phyloP scores from a whole-genome alignment of 2,329 filamentous ascomycete species.

The Exophiala sp. region DNA sequence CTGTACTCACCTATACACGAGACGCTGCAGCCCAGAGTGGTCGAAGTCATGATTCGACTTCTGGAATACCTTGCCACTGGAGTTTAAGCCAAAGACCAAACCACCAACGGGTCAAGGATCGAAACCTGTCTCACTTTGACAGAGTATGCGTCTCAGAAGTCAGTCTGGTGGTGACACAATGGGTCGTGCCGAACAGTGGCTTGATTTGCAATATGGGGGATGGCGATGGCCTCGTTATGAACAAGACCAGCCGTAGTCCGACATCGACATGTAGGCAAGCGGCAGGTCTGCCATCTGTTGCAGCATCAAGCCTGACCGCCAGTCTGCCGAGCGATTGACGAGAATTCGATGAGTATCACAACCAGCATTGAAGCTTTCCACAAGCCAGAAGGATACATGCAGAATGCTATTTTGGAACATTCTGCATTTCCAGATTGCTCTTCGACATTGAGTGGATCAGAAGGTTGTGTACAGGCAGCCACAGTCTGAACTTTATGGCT shows the following conservation, averaged over 20 bases:
- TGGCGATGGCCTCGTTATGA: not conserved
- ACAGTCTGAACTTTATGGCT: too few relatives aligned
- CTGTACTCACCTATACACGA: too few relatives aligned
- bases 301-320: not conserved
- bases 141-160: not conserved
- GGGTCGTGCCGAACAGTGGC: conserved; percentile 2
- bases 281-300: not conserved
- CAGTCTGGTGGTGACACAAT: not conserved
- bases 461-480: not conserved
- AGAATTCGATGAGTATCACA: not conserved
- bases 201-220: not conserved
- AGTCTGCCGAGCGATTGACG: not conserved
- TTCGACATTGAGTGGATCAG: not conserved
- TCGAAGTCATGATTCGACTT: not conserved
- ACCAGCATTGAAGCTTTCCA: not conserved
- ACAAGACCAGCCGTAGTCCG: conserved; percentile 1
- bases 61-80: not conserved
- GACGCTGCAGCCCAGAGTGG: not conserved
- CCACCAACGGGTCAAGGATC: not conserved
- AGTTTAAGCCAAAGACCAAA: not conserved
- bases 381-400: not conserved
- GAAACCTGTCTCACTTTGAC: not conserved
- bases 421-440: not conserved
- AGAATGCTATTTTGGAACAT: not conserved
- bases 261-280: not conserved